Conservation (phyloP, 805 yeast species). For the Metschnikowia kunwiensis region DNA sequence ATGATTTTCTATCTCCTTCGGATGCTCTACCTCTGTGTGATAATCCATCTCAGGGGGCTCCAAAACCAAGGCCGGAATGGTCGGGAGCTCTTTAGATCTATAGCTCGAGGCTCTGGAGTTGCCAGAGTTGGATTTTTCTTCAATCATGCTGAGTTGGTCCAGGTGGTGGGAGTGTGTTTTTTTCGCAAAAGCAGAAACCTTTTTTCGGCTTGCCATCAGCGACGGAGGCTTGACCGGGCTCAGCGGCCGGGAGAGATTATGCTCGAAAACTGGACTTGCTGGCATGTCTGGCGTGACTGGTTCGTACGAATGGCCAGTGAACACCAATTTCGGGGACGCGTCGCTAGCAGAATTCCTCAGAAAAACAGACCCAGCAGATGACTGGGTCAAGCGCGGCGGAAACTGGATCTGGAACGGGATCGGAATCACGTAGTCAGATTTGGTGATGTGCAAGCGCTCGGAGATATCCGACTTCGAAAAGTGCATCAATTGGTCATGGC, state of each 20-base stretch:
- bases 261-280: not conserved
- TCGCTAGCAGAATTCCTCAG: not conserved
- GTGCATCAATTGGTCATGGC: constrained; percentile 23
- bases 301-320: constrained; percentile 37
- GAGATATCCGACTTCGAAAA: constrained; percentile 37
- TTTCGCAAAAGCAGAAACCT: constrained; percentile 24
- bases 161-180: constrained; percentile 21
- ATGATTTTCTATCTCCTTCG: too few species aligned
- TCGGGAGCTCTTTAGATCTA: constrained; percentile 14
- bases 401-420: constrained; percentile 40
- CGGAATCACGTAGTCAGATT: constrained; percentile 34
- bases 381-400: constrained; percentile 38
- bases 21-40: too few species aligned
- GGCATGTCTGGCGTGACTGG: constrained; percentile 22
- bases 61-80: too few species aligned
- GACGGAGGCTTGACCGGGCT: constrained; percentile 26
- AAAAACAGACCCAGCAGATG: constrained; percentile 5
- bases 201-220: constrained; percentile 24
- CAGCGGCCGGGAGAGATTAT: constrained; percentile 1
- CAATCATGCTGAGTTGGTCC: constrained; percentile 43
- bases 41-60: too few species aligned
- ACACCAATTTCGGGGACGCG: constrained; percentile 22
- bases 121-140: constrained; percentile 31
- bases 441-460: constrained; percentile 33
- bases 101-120: constrained; percentile 33